These are phyloP conservation scores for Rhizopogon sp. DNA, from an alignment of 768 basidiomycete genomes.

Conservation along the genomic window DNA sequence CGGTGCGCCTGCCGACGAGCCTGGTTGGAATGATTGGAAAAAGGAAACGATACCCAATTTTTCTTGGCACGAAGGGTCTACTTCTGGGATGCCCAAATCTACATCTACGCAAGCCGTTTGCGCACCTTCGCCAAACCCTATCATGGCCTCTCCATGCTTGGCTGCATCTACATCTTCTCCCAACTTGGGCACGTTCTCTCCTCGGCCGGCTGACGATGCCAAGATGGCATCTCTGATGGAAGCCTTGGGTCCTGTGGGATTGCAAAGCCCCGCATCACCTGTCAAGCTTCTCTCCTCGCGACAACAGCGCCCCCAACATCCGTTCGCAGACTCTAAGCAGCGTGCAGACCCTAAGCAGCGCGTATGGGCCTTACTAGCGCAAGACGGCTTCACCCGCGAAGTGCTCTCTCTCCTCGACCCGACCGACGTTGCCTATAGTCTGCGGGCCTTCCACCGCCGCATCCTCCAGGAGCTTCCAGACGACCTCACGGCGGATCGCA, in stretches of 20 bases:
- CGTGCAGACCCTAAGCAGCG: conserved; percentile 22
- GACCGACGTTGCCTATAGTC: conserved; percentile 54
- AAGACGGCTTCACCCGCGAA: conserved; percentile 65
- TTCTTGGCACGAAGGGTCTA: conserved; percentile 16
- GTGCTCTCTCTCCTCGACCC: conserved; percentile 62
- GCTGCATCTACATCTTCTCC: too few relatives aligned
- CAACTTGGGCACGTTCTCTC: conserved; percentile 25
- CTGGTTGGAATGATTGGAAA: conserved; percentile 56
- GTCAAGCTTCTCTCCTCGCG: conserved; percentile 19
- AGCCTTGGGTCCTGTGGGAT: conserved; percentile 30
- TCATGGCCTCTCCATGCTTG: conserved; percentile 19
- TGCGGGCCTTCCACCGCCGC: conserved; percentile 56
- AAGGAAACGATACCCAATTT: conserved; percentile 45
- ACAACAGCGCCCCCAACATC: conserved; percentile 18
- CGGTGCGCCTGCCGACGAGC: conserved; percentile 43
- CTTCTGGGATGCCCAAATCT: conserved; percentile 35
- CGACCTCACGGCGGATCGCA: conserved; percentile 43
- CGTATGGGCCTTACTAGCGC: conserved; percentile 50
- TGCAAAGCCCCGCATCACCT: conserved; percentile 12
- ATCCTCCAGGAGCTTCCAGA: conserved; percentile 48
- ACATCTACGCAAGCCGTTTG: conserved; percentile 51
- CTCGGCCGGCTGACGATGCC: conserved; percentile 39
- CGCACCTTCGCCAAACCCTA: conserved; percentile 41
- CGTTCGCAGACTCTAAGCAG: conserved; percentile 15
- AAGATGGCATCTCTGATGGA: conserved; percentile 42